These are phyloP conservation scores for Candida berthetii DNA, from an alignment of 805 yeast genomes.

Conservation along the genomic window DNA sequence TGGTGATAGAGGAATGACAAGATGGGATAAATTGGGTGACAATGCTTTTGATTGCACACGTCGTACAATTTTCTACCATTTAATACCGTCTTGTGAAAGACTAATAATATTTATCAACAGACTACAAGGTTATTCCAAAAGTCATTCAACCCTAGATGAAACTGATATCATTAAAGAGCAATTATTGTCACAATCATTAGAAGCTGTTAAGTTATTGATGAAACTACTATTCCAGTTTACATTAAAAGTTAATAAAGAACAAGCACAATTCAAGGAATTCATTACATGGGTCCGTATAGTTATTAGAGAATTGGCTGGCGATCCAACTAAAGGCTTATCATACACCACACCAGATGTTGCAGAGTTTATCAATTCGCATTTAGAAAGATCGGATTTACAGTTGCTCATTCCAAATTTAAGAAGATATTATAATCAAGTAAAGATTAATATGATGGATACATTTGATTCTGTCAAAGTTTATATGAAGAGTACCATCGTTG, in stretches of 20 bases:
- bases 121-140: conserved; percentile 32
- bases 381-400: conserved; percentile 15
- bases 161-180: conserved; percentile 2
- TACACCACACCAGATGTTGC: conserved; percentile 20
- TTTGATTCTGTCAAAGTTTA: conserved; percentile 9
- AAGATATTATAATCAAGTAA: conserved; percentile 15
- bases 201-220: conserved; percentile 16
- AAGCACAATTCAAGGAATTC: conserved; percentile 35
- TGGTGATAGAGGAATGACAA: conserved; percentile 59
- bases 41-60: conserved; percentile 43
- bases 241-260: conserved; percentile 39
- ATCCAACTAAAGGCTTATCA: conserved; percentile 8
- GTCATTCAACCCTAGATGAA: conserved; percentile 18
- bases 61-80: conserved; percentile 38
- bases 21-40: conserved; percentile 46
- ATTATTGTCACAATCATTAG: conserved; percentile 6
- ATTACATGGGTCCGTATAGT: conserved; percentile 33
- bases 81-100: conserved; percentile 53
- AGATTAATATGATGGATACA: conserved; percentile 15
- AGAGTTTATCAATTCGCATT: conserved; percentile 17
- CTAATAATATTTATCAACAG: conserved; percentile 39
- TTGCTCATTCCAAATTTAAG: conserved; percentile 15
- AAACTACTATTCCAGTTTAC: conserved; percentile 28
- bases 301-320: conserved; percentile 21
- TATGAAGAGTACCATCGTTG: conserved; percentile 3